A percentile compares a stretch with the other conserved stretches of the same genome.
Conservation (phyloP, 495 filamentous ascomycete species). For the Opeltia flavorubescens region DNA sequence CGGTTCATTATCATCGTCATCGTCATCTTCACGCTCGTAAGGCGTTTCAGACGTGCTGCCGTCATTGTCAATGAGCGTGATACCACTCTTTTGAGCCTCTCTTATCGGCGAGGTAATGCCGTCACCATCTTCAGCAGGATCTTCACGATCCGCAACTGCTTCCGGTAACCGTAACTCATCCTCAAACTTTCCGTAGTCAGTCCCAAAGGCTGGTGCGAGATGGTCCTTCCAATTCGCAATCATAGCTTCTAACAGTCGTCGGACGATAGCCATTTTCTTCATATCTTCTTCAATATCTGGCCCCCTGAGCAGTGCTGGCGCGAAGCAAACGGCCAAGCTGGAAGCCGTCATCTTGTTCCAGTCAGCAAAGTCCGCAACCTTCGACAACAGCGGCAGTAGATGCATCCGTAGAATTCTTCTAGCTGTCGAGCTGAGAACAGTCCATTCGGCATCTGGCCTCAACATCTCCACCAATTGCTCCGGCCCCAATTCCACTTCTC, state of each 20-base stretch:
- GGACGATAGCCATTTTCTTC: constrained; percentile 20
- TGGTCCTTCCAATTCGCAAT: constrained; percentile 10
- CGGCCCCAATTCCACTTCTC: constrained; percentile 10
- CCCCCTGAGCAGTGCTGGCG: constrained; percentile 19
- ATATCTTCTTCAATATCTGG: constrained; percentile 19
- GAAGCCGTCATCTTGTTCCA: constrained; percentile 38
- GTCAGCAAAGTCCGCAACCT: constrained; percentile 24
- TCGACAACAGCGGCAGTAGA: constrained; percentile 35
- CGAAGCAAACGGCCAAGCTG: constrained; percentile 38
- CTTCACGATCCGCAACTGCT: constrained; percentile 12
- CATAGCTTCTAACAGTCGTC: constrained; percentile 16
- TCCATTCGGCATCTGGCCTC: constrained; percentile 22
- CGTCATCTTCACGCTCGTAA: not conserved
- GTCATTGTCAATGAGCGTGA: constrained; percentile 14
- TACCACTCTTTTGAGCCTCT: constrained; percentile 11
- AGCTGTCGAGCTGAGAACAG: constrained; percentile 22
- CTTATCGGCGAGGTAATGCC: not conserved
- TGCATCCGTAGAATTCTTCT: constrained; percentile 33
- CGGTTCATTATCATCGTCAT: constrained; percentile 5
- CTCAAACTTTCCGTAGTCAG: constrained; percentile 4
- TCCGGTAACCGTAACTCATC: constrained; percentile 12
- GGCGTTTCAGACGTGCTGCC: not conserved
- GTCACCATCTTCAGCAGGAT: constrained; percentile 11
- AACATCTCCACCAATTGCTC: constrained; percentile 20
- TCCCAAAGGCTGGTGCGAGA: constrained; percentile 9